A percentile compares a stretch with the other conserved stretches of the same genome.
Evolutionary conservation across 345 rosid genomes (phyloP).

Genomic region (Hibiscus tridactylites): DNA sequence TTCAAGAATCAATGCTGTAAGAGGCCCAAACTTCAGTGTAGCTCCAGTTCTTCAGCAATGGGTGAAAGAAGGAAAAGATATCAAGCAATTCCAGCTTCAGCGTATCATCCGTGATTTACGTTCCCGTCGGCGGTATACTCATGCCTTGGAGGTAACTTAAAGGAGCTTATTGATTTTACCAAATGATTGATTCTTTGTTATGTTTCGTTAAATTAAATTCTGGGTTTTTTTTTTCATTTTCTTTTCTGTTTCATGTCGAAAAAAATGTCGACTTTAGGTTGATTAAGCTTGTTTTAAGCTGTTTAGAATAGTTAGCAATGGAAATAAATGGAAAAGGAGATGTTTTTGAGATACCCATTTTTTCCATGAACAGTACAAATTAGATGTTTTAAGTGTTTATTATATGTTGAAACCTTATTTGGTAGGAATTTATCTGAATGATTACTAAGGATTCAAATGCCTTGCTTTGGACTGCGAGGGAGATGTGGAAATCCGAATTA

Average conservation of each 20-base stretch:
- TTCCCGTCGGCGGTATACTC: slow-evolving; percentile 21
- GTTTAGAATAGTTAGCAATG: neutral
- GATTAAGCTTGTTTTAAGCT: neutral
- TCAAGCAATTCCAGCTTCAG: slow-evolving; percentile 11
- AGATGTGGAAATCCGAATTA: neutral
- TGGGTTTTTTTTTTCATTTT: neutral
- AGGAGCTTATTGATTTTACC: neutral
- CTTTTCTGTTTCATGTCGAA: neutral
- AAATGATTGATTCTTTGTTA: neutral
- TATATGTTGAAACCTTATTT: neutral
- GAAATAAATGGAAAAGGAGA: neutral
- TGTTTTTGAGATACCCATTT: neutral
- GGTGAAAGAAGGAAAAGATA: slow-evolving; percentile 22
- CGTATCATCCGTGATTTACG: slow-evolving; percentile 29
- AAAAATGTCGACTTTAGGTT: neutral
- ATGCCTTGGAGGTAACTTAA: slow-evolving; percentile 34
- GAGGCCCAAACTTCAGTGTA: slow-evolving; percentile 23
- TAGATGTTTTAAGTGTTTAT: neutral
- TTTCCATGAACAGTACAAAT: neutral
- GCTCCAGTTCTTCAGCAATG: slow-evolving; percentile 35
- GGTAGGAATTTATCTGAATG: neutral
- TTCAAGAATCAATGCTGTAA: slow-evolving; percentile 28
- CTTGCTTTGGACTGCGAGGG: neutral
- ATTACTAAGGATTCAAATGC: neutral
- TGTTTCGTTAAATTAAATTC: neutral